These are phyloP conservation scores for Penicillium thymicola DNA, from an alignment of 2,329 filamentous ascomycete species.

Conservation along the genomic window DNA sequence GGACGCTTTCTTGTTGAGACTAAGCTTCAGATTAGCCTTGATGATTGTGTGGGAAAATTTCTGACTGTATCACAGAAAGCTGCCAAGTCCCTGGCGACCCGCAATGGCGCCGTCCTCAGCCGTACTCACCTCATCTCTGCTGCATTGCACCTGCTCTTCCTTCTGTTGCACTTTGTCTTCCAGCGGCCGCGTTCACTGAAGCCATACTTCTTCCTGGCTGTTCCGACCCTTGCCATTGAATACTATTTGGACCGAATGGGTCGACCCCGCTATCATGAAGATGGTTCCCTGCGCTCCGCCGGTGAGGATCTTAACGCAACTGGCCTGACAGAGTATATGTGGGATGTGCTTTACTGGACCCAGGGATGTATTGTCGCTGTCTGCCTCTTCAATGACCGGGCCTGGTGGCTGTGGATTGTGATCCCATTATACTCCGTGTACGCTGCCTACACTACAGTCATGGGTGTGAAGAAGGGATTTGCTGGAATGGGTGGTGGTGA, in stretches of 20 bases:
- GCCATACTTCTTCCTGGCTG: constrained; percentile 68
- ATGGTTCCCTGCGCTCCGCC: constrained; percentile 65
- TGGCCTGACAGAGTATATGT: constrained; percentile 96
- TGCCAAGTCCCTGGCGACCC: constrained; percentile 64
- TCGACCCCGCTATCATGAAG: constrained; percentile 68
- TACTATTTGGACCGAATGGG: constrained; percentile 81
- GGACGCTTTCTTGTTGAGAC: background rate
- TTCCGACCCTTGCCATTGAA: constrained; percentile 74
- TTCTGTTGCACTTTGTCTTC: constrained; percentile 65
- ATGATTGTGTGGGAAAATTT: background rate
- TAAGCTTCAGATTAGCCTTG: background rate
- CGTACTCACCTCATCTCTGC: constrained; percentile 77
- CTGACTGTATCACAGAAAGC: constrained; percentile 42
- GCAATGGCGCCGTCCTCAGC: constrained; percentile 73
- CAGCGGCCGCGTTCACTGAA: constrained; percentile 61
- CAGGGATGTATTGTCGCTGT: constrained; percentile 74
- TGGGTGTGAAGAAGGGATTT: constrained; percentile 45
- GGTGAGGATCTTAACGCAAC: constrained; percentile 86
- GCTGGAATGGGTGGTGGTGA: constrained; percentile 40
- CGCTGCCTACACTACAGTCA: constrained; percentile 46
- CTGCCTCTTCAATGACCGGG: constrained; percentile 76
- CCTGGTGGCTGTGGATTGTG: constrained; percentile 61
- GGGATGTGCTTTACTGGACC: constrained; percentile 93
- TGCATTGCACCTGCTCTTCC: constrained; percentile 68
- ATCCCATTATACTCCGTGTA: constrained; percentile 50